Conservation (phyloP, 192 early-diverging fungal species). For the Chytriomyces hyalinus region DNA sequence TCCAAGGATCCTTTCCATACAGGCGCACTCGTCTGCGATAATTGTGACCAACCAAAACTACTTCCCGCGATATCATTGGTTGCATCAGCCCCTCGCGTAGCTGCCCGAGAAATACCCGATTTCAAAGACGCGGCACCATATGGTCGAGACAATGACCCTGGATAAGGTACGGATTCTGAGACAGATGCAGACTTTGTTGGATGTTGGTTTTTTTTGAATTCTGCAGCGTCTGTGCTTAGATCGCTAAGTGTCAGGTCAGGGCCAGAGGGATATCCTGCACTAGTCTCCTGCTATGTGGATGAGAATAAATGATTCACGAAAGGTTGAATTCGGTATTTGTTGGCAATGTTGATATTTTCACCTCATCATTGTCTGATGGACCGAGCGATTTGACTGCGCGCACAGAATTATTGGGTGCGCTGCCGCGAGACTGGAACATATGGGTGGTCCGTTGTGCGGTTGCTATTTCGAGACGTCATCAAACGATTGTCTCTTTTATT, state of each 20-base stretch:
- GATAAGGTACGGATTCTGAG: too few species aligned
- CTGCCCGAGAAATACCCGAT: too few species aligned
- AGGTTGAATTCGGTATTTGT: neutral
- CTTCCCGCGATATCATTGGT: too few species aligned
- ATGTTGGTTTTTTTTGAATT: neutral
- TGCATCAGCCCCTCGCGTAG: too few species aligned
- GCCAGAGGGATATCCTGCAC: neutral
- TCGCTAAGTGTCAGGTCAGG: slow-evolving; percentile 19
- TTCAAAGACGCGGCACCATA: too few species aligned
- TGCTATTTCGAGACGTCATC: neutral
- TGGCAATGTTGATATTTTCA: slow-evolving; percentile 8
- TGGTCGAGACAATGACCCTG: too few species aligned
- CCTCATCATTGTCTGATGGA: neutral
- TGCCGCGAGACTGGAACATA: neutral
- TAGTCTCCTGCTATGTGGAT: neutral
- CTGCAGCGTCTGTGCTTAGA: neutral
- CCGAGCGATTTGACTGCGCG: neutral
- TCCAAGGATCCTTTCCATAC: too few species aligned
- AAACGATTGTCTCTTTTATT: neutral
- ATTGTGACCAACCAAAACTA: too few species aligned
- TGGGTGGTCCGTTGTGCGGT: neutral
- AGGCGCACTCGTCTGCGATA: too few species aligned
- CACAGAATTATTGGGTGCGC: neutral
- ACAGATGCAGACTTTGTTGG: neutral
- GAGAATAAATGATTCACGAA: neutral